phyloP scores from a whole-genome alignment of 2,329 filamentous ascomycete species.

The Emmonsia crescens region DNA sequence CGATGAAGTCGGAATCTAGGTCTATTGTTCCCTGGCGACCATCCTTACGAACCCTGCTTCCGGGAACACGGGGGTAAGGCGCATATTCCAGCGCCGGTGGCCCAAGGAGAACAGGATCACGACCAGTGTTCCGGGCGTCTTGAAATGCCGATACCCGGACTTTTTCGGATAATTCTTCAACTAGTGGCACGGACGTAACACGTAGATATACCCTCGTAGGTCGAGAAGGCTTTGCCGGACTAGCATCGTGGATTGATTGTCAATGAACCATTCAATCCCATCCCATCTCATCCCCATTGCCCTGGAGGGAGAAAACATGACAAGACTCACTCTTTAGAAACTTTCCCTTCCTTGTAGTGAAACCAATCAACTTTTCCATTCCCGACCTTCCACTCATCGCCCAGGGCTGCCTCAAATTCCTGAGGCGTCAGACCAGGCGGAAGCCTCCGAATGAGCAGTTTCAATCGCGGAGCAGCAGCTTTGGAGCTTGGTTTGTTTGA shows the following conservation, averaged over 20 bases:
- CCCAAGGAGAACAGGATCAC: constrained; percentile 61
- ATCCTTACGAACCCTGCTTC: constrained; percentile 64
- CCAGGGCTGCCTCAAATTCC: constrained; percentile 64
- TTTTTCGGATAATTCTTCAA: constrained; percentile 56
- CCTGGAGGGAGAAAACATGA: not conserved
- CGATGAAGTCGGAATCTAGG: constrained; percentile 90
- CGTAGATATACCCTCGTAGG: constrained; percentile 76
- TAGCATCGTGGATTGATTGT: constrained; percentile 24
- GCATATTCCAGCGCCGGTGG: constrained; percentile 74
- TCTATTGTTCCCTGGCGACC: constrained; percentile 89
- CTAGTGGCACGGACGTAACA: constrained; percentile 58
- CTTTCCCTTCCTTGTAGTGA: constrained; percentile 60
- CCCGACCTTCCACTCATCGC: constrained; percentile 71
- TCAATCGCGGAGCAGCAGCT: constrained; percentile 54
- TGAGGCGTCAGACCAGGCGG: constrained; percentile 72
- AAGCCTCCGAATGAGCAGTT: constrained; percentile 73
- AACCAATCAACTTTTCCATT: constrained; percentile 78
- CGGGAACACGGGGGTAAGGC: constrained; percentile 71
- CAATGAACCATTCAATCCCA: not conserved
- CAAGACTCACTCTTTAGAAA: constrained; percentile 65
- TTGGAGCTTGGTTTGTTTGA: constrained; percentile 27
- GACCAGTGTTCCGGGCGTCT: constrained; percentile 68
- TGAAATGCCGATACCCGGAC: constrained; percentile 63
- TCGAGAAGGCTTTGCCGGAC: constrained; percentile 71
- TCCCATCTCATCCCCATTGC: not conserved